Evolutionary conservation across 352 stramenopile species (phyloP), one percentile per base, ranked within the genome.

Genomic region (Globisporangium barbulae): DNA sequence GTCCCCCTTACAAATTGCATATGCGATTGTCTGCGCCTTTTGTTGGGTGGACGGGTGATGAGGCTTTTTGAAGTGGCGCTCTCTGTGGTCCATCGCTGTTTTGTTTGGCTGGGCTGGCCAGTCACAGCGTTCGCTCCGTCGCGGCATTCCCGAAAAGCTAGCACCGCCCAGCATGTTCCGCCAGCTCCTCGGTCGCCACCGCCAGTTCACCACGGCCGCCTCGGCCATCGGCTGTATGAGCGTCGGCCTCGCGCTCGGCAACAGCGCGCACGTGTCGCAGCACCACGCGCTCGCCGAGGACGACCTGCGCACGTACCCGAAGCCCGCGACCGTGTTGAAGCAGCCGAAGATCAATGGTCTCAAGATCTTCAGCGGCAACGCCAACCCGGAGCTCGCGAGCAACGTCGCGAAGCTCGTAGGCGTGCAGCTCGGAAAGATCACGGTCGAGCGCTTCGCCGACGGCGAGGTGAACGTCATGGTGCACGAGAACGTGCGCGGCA

Each of bases 391-490:
- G 58, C 85, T 99, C 21, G 97, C 97, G 0, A 78, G 89, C 60
- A 98, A 99, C 78, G 98, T 99, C 71, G 94, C 97, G 33, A 94
- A 98, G 52, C 87, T 99, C 52, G 85, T 99, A 35, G 97, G 97
- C 59, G 97, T 99, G 58, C 92, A 98, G 65, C 88, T 99, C 28
- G 97, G 97, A 56, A 98, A 98, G 68, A 97, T 98, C 66, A 99
- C 97, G 52, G 97, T 99, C 47, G 94, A 97, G 70, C 85, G 92
- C 64, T 99, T 99, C 72, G 97, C 97, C n/a, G 98, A 99, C 73
- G 98, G 97, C 54, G 98, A 99, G 78, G 97, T 99, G 12, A 99
- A 99, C 73, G 94, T 99, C 68, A 98, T 99, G 84, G 97, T 99
- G 66, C 96, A 99, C 73, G 97, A 99, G 73, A 99, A 99, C 79